Percentiles rank a stretch among this genome's conserved stretches.
phyloP scores from a whole-genome alignment of 306 rosid species.

The Astragalus membranaceus region DNA sequence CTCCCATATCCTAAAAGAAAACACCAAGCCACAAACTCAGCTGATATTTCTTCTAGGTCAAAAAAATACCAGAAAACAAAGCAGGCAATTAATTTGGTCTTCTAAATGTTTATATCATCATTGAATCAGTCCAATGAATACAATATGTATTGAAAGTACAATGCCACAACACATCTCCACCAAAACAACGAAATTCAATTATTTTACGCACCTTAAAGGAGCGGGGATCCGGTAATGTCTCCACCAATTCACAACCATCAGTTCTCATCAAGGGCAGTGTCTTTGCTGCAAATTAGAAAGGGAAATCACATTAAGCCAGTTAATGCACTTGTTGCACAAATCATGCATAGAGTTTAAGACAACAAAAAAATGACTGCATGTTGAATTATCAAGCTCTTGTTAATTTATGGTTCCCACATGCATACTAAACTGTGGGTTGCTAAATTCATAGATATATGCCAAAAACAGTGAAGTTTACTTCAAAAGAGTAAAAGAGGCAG shows the following conservation, averaged over 20 bases:
- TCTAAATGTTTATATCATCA: neutral
- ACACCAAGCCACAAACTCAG: neutral
- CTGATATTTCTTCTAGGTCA: neutral
- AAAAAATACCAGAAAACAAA: neutral
- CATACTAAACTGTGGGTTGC: neutral
- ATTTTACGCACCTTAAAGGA: conserved; percentile 55
- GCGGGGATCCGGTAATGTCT: conserved; percentile 23
- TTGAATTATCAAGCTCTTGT: neutral
- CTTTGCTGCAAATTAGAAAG: conserved; percentile 33
- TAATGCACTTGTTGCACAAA: conserved; percentile 9
- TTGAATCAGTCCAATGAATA: neutral
- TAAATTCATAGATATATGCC: neutral
- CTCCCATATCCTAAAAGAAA: neutral
- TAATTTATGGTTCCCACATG: neutral
- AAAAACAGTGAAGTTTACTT: too few species aligned
- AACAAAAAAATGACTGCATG: neutral
- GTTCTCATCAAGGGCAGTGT: conserved; percentile 58
- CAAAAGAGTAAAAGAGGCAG: too few species aligned
- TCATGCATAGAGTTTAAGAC: neutral
- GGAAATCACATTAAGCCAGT: conserved; percentile 19
- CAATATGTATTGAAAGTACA: neutral
- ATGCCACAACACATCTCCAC: neutral
- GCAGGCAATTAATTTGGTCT: neutral
- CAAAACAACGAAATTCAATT: neutral
- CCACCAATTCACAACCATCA: conserved; percentile 42